Base-by-base conservation (phyloP, 352 stramenopile species). In the Globisporangium parvum region DNA sequence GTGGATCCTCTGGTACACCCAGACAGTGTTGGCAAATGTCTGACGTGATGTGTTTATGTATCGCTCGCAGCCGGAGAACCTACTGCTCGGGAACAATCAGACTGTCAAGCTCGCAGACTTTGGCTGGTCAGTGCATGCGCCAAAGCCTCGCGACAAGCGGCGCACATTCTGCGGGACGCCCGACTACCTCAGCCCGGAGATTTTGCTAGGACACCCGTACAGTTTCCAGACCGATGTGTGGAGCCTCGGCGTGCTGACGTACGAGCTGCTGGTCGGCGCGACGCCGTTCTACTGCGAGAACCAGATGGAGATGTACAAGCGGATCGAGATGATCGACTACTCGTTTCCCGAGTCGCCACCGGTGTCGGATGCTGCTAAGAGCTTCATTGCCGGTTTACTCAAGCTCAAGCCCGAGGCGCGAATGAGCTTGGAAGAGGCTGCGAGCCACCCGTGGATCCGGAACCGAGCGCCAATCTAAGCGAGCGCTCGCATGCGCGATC, bases 61-160 rank as follows among this genome's bases (percentile, higher is more conserved):
- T 49, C 41, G 56, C 1, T 44, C 15, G 39, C 47, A 93, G 82
- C 85, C 83, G 20, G 85, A 96, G 52, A 96, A 96, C 59, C 55
- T 96, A 2, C 59, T 96, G 15, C 56, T 96, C 39, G 85, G 80
- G 14, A 65, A 70, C 31, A 86, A 91, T 37, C 69, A 87, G 52
- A 80, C 70, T 6, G 74, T 96, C 46, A 96, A 96, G 59, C 69
- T 96, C 41, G 86, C 86, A 33, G 86, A 96, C 57, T 96, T 96
- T 42, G 86, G 86, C 9, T 92, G 85, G 80, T 91, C 86, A 2
- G 81, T 93, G 6, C 77, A 92, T 55, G 86, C 83, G 0, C 75
- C 77, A 2, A 73, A 75, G n/a, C 70, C 84, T 1, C 71, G 77
- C 55, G 69, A 77, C 33, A 61, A 68, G 47, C 76, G 85, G 5